A percentile compares a stretch with the other conserved stretches of the same genome.
phyloP scores from a whole-genome alignment of 805 yeast genomes.

The Candida pseudofarinosa region DNA sequence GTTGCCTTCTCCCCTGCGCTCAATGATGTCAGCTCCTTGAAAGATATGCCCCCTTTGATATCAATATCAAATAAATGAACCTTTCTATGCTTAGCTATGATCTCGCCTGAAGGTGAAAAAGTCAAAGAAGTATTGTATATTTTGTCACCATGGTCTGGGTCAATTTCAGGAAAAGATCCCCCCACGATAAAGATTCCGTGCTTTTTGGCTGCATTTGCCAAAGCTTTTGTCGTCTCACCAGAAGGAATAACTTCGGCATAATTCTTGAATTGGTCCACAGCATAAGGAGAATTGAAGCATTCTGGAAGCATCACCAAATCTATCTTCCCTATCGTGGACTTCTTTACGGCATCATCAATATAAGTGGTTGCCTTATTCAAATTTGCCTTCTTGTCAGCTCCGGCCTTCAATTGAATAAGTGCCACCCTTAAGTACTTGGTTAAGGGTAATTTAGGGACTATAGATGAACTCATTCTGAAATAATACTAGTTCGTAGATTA shows the following conservation, averaged over 20 bases:
- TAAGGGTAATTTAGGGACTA: slow-evolving; percentile 37
- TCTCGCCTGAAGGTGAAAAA: slow-evolving; percentile 65
- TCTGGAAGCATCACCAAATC: slow-evolving; percentile 88
- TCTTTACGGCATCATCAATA: slow-evolving; percentile 55
- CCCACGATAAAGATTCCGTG: slow-evolving; percentile 69
- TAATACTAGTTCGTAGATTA: neutral
- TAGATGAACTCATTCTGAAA: neutral
- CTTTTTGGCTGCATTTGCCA: slow-evolving; percentile 64
- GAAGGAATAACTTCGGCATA: slow-evolving; percentile 85
- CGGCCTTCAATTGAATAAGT: slow-evolving; percentile 75
- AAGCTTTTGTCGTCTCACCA: slow-evolving; percentile 62
- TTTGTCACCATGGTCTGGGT: slow-evolving; percentile 48
- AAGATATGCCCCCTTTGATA: slow-evolving; percentile 85
- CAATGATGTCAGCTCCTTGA: slow-evolving; percentile 74
- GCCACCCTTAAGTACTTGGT: slow-evolving; percentile 71
- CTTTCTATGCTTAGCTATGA: slow-evolving; percentile 82
- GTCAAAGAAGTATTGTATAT: slow-evolving; percentile 71
- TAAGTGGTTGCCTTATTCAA: slow-evolving; percentile 61
- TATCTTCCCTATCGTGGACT: slow-evolving; percentile 32
- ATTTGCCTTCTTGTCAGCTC: slow-evolving; percentile 78
- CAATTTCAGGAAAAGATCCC: slow-evolving; percentile 87
- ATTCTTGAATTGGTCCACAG: slow-evolving; percentile 78
- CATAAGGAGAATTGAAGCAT: slow-evolving; percentile 94
- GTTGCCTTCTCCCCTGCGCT: slow-evolving; percentile 83
- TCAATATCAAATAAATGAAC: slow-evolving; percentile 86